A percentile compares a stretch with the other conserved stretches of the same genome.
These are phyloP conservation scores for Podaxis sp. DNA, from an alignment of 768 basidiomycete species.

Conservation along the genomic window DNA sequence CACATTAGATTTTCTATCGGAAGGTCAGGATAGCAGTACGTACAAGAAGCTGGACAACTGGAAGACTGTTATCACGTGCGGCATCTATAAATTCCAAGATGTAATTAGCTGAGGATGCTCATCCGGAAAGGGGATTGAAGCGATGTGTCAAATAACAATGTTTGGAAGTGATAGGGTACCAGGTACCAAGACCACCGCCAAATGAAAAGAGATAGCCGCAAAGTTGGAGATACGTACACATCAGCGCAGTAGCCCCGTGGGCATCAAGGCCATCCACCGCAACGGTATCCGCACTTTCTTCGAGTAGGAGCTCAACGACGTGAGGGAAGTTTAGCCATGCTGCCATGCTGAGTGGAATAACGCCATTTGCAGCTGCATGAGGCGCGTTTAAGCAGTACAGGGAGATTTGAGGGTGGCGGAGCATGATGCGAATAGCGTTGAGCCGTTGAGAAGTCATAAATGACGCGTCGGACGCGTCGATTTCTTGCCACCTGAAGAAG, in stretches of 20 bases:
- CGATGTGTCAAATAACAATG: conserved; percentile 7
- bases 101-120: conserved; percentile 15
- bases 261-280: conserved; percentile 74
- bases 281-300: conserved; percentile 57
- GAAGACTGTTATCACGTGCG: conserved; percentile 66
- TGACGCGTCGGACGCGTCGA: conserved; percentile 71
- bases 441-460: conserved; percentile 59
- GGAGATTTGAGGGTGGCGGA: conserved; percentile 56
- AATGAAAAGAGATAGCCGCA: conserved; percentile 12
- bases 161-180: neutral
- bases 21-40: conserved; percentile 23
- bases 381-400: conserved; percentile 75
- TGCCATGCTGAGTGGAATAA: conserved; percentile 75
- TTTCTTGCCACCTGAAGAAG: conserved; percentile 57
- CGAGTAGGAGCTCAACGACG: conserved; percentile 62
- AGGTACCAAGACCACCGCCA: conserved; percentile 5
- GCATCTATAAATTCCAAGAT: conserved; percentile 49
- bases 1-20: conserved; percentile 3
- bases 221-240: conserved; percentile 57
- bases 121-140: neutral
- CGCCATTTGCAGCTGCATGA: conserved; percentile 64
- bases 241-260: conserved; percentile 76
- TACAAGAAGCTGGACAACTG: conserved; percentile 69
- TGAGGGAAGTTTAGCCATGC: conserved; percentile 71
- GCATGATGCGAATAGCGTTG: conserved; percentile 52